phyloP scores from a whole-genome alignment of 495 filamentous ascomycete genomes.

The Aeminium ludgeri region DNA sequence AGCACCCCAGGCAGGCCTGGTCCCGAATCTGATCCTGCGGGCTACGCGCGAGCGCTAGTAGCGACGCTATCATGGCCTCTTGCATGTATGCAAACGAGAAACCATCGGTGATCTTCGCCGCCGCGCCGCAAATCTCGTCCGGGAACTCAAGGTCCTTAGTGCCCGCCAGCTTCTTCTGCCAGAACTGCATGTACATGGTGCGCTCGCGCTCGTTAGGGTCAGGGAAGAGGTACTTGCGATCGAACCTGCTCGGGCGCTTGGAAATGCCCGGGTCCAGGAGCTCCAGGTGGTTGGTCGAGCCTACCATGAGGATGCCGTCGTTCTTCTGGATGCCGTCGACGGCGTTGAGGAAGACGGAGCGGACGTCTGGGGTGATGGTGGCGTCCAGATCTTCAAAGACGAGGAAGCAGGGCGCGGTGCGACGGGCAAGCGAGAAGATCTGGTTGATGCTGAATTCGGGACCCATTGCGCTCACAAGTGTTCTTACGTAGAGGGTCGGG shows the following conservation, averaged over 20 bases:
- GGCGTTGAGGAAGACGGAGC: slow-evolving; percentile 28
- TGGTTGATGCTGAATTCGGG: slow-evolving; percentile 21
- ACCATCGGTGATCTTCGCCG: slow-evolving; percentile 25
- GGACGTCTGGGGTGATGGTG: slow-evolving; percentile 23
- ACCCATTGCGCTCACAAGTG: slow-evolving; percentile 17
- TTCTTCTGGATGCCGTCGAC: slow-evolving; percentile 26
- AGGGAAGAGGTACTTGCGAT: slow-evolving; percentile 27
- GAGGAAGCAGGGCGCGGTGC: slow-evolving; percentile 26
- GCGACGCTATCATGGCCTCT: slow-evolving; percentile 24
- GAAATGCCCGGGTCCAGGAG: slow-evolving; percentile 26
- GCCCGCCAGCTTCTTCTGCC: slow-evolving; percentile 24
- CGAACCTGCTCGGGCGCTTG: slow-evolving; percentile 27
- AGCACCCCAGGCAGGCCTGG: slow-evolving; percentile 15
- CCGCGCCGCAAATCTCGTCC: slow-evolving; percentile 21
- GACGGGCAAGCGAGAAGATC: slow-evolving; percentile 26
- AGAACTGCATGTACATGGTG: slow-evolving; percentile 22
- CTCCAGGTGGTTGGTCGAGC: slow-evolving; percentile 28
- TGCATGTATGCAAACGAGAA: slow-evolving; percentile 29
- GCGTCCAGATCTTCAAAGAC: slow-evolving; percentile 29
- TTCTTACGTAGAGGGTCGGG: slow-evolving; percentile 27
- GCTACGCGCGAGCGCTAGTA: slow-evolving; percentile 22
- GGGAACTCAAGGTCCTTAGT: slow-evolving; percentile 26
- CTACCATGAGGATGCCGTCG: slow-evolving; percentile 30
- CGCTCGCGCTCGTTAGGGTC: slow-evolving; percentile 22
- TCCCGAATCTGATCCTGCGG: slow-evolving; percentile 5